These are phyloP conservation scores for Senecio squalidus DNA, from an alignment of 140 eudicot species.

Conservation along the genomic window DNA sequence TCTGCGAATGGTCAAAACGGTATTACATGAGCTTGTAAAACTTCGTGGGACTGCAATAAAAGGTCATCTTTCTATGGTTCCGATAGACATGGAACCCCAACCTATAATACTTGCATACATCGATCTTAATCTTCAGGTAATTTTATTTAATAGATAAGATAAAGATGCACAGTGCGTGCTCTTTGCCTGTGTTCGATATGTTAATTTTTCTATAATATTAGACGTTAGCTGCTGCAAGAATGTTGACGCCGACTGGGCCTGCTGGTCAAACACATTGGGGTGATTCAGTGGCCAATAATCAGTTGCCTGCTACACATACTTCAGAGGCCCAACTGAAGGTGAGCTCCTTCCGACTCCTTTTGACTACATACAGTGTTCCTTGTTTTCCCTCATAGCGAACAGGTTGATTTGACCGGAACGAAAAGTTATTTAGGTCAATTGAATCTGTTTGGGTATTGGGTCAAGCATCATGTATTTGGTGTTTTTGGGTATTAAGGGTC, in stretches of 20 bases:
- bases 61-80: constrained; percentile 99
- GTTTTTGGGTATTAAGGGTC: too few relatives aligned
- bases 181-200: background rate
- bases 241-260: constrained; percentile 88
- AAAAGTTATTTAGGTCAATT: too few relatives aligned
- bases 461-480: too few relatives aligned
- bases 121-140: constrained; percentile 96
- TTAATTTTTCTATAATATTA: constrained; percentile 4
- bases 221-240: constrained; percentile 97
- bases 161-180: background rate
- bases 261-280: constrained; percentile 96
- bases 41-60: constrained; percentile 96
- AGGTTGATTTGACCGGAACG: too few relatives aligned
- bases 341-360: background rate
- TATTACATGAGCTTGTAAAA: constrained; percentile 95
- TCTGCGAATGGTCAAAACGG: constrained; percentile 98
- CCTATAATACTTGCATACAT: constrained; percentile 98
- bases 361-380: background rate
- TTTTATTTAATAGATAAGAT: background rate
- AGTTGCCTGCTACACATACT: constrained; percentile 69
- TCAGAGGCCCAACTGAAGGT: constrained; percentile 98
- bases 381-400: too few relatives aligned
- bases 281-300: constrained; percentile 74
- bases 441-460: too few relatives aligned
- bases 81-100: constrained; percentile 94